Conservation (phyloP, 2,329 filamentous ascomycete species). For the Fusarium metavorans region DNA sequence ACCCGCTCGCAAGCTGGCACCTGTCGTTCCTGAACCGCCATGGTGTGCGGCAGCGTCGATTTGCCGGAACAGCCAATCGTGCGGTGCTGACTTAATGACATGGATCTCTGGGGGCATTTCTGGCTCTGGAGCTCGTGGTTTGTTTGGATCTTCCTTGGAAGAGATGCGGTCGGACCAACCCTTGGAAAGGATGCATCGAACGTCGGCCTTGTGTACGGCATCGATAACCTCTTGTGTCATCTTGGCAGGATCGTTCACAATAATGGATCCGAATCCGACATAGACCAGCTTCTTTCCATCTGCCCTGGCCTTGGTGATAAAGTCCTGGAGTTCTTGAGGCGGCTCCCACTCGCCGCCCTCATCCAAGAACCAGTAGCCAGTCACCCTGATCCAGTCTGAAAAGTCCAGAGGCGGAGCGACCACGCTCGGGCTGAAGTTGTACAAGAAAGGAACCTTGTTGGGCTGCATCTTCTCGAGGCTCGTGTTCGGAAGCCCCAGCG, state of each 20-base stretch:
- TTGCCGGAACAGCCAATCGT: conserved; percentile 96
- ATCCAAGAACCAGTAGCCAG: conserved; percentile 97
- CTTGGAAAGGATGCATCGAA: conserved; percentile 94
- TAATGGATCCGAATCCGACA: conserved; percentile 96
- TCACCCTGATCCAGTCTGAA: conserved; percentile 97
- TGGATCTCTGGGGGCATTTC: conserved; percentile 84
- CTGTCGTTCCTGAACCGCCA: conserved; percentile 93
- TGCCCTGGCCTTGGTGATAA: conserved; percentile 83
- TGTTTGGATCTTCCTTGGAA: conserved; percentile 58
- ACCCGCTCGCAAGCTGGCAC: conserved; percentile 89
- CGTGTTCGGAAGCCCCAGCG: conserved; percentile 82
- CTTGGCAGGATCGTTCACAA: conserved; percentile 88
- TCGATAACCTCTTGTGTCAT: conserved; percentile 95
- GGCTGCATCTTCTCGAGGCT: conserved; percentile 91
- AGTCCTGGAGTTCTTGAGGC: conserved; percentile 78
- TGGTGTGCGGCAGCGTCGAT: conserved; percentile 96
- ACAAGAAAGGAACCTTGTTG: conserved; percentile 97
- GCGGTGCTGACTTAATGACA: conserved; percentile 89
- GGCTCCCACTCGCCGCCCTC: conserved; percentile 79
- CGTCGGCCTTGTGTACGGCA: conserved; percentile 89
- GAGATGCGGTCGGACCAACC: conserved; percentile 89
- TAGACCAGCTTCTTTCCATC: conserved; percentile 95
- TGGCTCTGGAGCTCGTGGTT: conserved; percentile 69
- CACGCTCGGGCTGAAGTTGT: conserved; percentile 95
- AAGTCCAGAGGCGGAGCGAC: conserved; percentile 96